These are phyloP conservation scores for Paecilomyces formosus DNA, from an alignment of 2,329 filamentous ascomycete genomes.

Conservation along the genomic window DNA sequence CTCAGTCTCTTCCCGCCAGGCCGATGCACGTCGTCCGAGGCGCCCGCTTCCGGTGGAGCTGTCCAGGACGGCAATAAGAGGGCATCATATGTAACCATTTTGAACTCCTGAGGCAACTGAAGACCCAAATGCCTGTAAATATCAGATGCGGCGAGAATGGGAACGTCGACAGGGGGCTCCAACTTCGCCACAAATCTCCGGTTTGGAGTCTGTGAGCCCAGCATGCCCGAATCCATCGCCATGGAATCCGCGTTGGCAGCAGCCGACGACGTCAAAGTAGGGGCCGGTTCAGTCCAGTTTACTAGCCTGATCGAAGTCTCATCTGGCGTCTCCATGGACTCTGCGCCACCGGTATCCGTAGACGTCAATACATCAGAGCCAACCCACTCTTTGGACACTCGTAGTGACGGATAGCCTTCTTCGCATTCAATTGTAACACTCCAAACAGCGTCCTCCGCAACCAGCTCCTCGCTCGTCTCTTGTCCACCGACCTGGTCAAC, in stretches of 20 bases:
- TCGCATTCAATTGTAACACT: constrained; percentile 37
- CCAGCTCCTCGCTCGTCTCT: constrained; percentile 9
- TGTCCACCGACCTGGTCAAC: constrained; percentile 19
- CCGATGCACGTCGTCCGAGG: constrained; percentile 19
- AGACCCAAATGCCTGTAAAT: constrained; percentile 34
- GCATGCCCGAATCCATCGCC: constrained; percentile 30
- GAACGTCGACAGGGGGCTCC: constrained; percentile 35
- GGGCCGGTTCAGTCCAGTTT: constrained; percentile 33
- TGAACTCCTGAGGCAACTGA: constrained; percentile 32
- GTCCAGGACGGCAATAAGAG: constrained; percentile 28
- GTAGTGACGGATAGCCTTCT: constrained; percentile 36
- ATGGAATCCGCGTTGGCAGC: constrained; percentile 25
- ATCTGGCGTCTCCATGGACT: constrained; percentile 12
- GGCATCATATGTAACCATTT: constrained; percentile 31
- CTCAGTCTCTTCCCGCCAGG: constrained; percentile 23
- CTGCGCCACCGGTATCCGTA: constrained; percentile 16
- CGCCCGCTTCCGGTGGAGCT: constrained; percentile 12
- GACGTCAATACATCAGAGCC: constrained; percentile 25
- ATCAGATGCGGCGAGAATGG: constrained; percentile 32
- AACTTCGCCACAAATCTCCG: constrained; percentile 38
- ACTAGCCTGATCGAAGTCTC: constrained; percentile 22
- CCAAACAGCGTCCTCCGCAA: constrained; percentile 22
- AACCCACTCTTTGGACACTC: constrained; percentile 38
- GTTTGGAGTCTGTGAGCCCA: constrained; percentile 30
- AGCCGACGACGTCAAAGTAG: constrained; percentile 23